Evolutionary conservation across 192 early-diverging fungal species (phyloP).

Genomic region (Geranomyces michiganensis): DNA sequence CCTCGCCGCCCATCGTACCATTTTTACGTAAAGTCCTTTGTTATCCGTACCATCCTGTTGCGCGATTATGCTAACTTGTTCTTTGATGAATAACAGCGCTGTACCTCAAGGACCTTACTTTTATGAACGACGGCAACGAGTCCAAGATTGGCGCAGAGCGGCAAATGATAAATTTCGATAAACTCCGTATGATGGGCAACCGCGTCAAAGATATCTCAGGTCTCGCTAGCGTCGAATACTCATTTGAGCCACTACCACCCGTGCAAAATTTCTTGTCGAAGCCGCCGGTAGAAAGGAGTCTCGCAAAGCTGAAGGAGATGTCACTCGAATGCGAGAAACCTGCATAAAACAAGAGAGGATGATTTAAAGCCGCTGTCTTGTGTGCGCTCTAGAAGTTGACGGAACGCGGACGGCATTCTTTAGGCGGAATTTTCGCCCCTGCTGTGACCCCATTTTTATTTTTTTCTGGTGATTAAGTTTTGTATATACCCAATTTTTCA

Average conservation of each 20-base stretch:
- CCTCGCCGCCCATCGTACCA: constrained; percentile 59
- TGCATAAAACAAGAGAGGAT: too few species aligned
- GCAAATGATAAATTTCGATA: constrained; percentile 66
- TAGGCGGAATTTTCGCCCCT: too few species aligned
- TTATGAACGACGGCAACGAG: constrained; percentile 68
- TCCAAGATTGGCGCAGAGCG: constrained; percentile 44
- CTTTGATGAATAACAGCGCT: constrained; percentile 45
- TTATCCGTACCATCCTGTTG: too few species aligned
- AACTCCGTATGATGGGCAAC: constrained; percentile 65
- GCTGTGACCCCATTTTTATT: too few species aligned
- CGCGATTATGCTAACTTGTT: background rate
- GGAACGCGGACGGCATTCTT: too few species aligned
- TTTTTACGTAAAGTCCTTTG: constrained; percentile 56
- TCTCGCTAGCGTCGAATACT: constrained; percentile 46
- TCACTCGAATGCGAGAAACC: constrained; percentile 51
- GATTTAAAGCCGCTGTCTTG: too few species aligned
- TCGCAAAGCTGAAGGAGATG: constrained; percentile 57
- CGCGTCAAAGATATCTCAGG: constrained; percentile 57
- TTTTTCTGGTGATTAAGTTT: too few species aligned
- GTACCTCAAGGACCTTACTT: constrained; percentile 64
- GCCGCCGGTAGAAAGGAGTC: constrained; percentile 54
- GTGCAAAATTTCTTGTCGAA: constrained; percentile 65
- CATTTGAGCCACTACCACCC: constrained; percentile 48
- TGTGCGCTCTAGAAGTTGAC: too few species aligned
- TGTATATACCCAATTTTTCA: too few species aligned